These are phyloP conservation scores for Periconia sp. DNA, from an alignment of 2,329 filamentous ascomycete genomes.

Conservation along the genomic window DNA sequence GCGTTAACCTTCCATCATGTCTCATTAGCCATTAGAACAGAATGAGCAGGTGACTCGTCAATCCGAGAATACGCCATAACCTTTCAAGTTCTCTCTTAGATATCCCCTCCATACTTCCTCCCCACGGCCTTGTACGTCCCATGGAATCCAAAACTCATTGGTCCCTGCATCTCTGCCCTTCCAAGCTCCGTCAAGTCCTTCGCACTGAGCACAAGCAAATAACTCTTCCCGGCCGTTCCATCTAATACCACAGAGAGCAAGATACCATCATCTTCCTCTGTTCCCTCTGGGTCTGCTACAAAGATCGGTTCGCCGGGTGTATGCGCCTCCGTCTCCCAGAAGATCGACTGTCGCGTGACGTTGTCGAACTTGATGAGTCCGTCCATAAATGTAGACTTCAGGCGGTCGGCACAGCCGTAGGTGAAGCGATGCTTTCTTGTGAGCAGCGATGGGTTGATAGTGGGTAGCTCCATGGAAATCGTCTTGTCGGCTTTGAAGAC, in stretches of 20 bases:
- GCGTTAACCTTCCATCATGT: no score
- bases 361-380: slow-evolving; percentile 70
- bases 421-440: slow-evolving; percentile 65
- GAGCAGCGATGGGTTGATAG: slow-evolving; percentile 65
- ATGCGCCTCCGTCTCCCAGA: slow-evolving; percentile 67
- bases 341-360: slow-evolving; percentile 55
- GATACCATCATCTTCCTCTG: slow-evolving; percentile 68
- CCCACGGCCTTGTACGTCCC: slow-evolving; percentile 55
- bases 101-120: slow-evolving; percentile 21
- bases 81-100: no score
- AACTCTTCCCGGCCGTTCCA: slow-evolving; percentile 64
- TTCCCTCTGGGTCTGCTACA: slow-evolving; percentile 58
- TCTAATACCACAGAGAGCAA: slow-evolving; percentile 70
- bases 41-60: no score
- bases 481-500: slow-evolving; percentile 60
- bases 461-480: slow-evolving; percentile 65
- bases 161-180: slow-evolving; percentile 66
- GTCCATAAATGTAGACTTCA: slow-evolving; percentile 67
- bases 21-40: no score
- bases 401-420: slow-evolving; percentile 64
- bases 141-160: slow-evolving; percentile 70
- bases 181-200: slow-evolving; percentile 68
- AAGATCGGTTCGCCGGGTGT: slow-evolving; percentile 75
- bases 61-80: no score
- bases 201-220: slow-evolving; percentile 70